These are phyloP conservation scores for Fistulifera pelliculosa DNA, from an alignment of 108 stramenopile genomes.

Conservation along the genomic window DNA sequence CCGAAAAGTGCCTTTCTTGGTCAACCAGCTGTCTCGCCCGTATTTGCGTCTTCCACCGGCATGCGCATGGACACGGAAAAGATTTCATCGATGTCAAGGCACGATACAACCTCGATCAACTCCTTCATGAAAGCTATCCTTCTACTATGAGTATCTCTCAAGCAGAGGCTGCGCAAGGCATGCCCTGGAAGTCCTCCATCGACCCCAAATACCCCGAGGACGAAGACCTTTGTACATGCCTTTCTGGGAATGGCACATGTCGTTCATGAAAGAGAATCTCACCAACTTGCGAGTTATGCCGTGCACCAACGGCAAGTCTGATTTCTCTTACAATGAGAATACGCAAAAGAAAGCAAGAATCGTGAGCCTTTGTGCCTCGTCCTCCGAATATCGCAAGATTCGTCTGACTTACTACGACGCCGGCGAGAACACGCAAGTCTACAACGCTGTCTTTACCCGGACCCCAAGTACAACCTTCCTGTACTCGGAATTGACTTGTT, in stretches of 20 bases:
- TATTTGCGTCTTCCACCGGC: neutral
- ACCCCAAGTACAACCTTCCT: slow-evolving; percentile 83
- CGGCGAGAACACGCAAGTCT: slow-evolving; percentile 88
- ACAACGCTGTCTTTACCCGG: slow-evolving; percentile 92
- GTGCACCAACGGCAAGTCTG: slow-evolving; percentile 41
- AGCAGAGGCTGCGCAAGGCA: slow-evolving; percentile 54
- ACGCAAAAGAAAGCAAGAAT: slow-evolving; percentile 64
- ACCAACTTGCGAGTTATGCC: slow-evolving; percentile 52
- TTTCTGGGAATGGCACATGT: slow-evolving; percentile 83
- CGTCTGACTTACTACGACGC: slow-evolving; percentile 96
- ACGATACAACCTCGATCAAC: slow-evolving; percentile 4
- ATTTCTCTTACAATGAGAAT: slow-evolving; percentile 68
- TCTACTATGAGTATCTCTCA: slow-evolving; percentile 5
- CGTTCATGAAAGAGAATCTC: slow-evolving; percentile 64
- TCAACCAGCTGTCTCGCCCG: neutral
- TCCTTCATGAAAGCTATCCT: neutral
- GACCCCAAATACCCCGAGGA: slow-evolving; percentile 36
- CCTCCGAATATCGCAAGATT: slow-evolving; percentile 82
- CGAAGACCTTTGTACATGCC: slow-evolving; percentile 76
- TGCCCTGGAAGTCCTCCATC: slow-evolving; percentile 77
- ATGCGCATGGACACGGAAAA: slow-evolving; percentile 6
- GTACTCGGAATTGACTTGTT: slow-evolving; percentile 90
- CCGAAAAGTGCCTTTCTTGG: slow-evolving; percentile 1
- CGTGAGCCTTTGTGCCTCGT: slow-evolving; percentile 58
- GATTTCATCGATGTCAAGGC: neutral